phyloP scores from a whole-genome alignment of 1,284 basidiomycete species.

The Porodaedalea pini region DNA sequence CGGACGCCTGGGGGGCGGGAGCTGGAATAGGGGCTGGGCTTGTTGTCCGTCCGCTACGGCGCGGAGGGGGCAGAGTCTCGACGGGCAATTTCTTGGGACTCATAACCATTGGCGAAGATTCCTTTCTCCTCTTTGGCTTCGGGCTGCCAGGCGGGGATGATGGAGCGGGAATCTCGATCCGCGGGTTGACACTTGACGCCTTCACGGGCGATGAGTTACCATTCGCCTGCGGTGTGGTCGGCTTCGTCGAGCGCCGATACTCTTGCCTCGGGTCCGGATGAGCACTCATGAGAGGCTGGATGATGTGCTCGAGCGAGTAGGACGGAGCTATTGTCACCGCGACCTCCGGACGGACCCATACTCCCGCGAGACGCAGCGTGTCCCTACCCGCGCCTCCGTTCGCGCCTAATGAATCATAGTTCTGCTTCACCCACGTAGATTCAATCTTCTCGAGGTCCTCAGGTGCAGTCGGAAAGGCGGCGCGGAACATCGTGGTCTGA shows the following conservation, averaged over 20 bases:
- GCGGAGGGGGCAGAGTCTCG: constrained; percentile 7
- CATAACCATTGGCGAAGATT: constrained; percentile 38
- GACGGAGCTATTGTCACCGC: constrained; percentile 62
- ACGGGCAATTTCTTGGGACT: constrained; percentile 3
- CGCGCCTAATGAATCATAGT: constrained; percentile 74
- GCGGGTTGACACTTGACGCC: constrained; percentile 19
- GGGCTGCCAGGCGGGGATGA: constrained; percentile 30
- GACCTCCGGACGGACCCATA: constrained; percentile 78
- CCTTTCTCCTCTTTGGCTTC: constrained; percentile 62
- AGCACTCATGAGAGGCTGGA: constrained; percentile 68
- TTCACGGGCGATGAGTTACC: constrained; percentile 8
- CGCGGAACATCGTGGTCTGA: constrained; percentile 96
- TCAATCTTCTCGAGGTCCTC: constrained; percentile 82
- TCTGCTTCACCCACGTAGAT: constrained; percentile 80
- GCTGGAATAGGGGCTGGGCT: constrained; percentile 10
- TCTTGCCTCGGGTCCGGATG: constrained; percentile 71
- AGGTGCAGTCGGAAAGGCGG: constrained; percentile 85
- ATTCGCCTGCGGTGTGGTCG: neutral
- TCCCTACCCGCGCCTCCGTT: constrained; percentile 71
- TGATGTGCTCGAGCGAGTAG: constrained; percentile 60
- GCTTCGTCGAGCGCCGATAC: constrained; percentile 61
- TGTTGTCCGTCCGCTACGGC: constrained; percentile 9
- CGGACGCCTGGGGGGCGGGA: neutral
- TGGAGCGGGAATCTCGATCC: constrained; percentile 27
- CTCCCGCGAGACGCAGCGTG: constrained; percentile 77